Base-by-base conservation (phyloP, 192 early-diverging fungal species). In the Bifiguratus adelaidae region DNA sequence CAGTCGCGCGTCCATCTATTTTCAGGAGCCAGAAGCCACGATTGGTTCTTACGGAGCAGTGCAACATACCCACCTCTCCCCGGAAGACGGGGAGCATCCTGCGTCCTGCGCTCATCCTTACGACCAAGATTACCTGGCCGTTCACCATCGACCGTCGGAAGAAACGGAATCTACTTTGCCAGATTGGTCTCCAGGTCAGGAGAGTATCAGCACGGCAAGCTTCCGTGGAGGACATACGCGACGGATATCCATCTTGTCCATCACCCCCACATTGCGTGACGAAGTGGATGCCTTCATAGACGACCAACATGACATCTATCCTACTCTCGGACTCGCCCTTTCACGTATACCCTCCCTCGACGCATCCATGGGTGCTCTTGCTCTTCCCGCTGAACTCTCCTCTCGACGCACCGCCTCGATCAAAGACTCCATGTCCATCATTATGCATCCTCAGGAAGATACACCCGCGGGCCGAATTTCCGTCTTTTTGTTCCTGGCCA, bases 401-500 rank as follows among this genome's bases (percentile, higher is more conserved):
- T 52, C 57, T 7, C 33, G 55, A 23, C 36, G 50, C 32, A 47
- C 36, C 22, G 5, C 36, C 30, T 59, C 44, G 16, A 38, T 50
- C 6, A 41, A 59, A 15, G 50, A 52, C 30, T 44, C 41, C 7
- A 35, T 36, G 15, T 15, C 21, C 12, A 30, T 30, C 11, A 30
- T 41, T 2, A 52, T 45, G 1, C 22, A 49, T 6, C 38, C 44
- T 7, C 37, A 36, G 27, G 42, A 19, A n/a, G 32, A 30, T 9
- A 21, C 48, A 8, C 24, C 48, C 1, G 20, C 50, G 37, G 53
- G 62, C 7, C 56, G 50, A 1, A 57, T 61, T 1, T 40, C 56
- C 4, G 67, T 69, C 1, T 53, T 50, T 16, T 30, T 56, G 7
- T 65, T 69, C 41, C 61, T 65, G 24, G 9, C 48, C 3, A 63